Base-by-base conservation (phyloP, 169 alveolate species). In the Plasmodium fragile region DNA sequence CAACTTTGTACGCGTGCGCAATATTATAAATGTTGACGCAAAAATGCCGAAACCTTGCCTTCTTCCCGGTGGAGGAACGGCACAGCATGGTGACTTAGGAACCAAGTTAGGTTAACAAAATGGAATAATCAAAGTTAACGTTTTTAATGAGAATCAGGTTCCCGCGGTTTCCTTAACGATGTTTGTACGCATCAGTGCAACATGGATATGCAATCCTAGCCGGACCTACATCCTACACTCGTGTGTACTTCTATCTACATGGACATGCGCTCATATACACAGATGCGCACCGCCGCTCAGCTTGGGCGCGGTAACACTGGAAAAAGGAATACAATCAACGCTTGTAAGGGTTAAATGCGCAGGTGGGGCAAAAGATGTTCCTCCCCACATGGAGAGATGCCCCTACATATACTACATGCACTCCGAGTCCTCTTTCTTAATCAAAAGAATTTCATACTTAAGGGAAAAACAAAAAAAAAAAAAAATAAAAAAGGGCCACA, bases 71-170 rank as follows among this genome's bases (percentile, higher is more conserved):
- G 75, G 75, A 8, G 75, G 75, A 59, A 22, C 28, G n/a, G 13
- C n/a, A 36, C 53, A 34, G 25, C 18, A 75, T 2, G 53, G 25
- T 79, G 59, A 16, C 55, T 79, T 81, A 25, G 22, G 39, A 81
- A 81, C 43, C 73, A 81, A n/a, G 75, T 52, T 59, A 59, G 28
- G 11, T 59, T 22, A 59, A 59, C 34, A 81, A 45, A 81, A 81
- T 81, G 52, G 30, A 36, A 36, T 77, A 81, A 81, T 53, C 73
- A 81, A 36, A 39, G n/a, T 81, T 18, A 49, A 81, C 53, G 84
- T 81, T 81, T 59, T 77, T 81, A 81, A 81, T 80, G 49, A 53
- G 30, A 81, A 81, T 53, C 77, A 52, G 53, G 78, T 81, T 81
- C 53, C 65, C 43, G 28, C 53, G 7, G 18, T 81, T 25, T 25